phyloP scores from a whole-genome alignment of 805 yeast genomes.

The Monosporozyma unispora region DNA sequence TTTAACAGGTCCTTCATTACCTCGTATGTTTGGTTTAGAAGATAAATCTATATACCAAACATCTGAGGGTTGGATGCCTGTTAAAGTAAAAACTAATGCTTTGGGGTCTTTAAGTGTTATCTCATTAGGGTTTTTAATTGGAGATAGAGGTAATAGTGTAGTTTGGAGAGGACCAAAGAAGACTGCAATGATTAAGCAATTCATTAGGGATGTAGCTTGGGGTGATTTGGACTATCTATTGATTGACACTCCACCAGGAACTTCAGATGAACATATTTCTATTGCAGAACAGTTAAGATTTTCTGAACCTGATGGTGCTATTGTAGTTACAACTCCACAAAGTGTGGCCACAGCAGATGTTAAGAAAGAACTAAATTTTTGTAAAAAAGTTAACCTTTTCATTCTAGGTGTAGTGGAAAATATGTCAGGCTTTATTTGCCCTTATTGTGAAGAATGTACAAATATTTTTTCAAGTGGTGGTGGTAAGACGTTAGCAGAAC shows the following conservation, averaged over 20 bases:
- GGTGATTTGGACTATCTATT: constrained; percentile 64
- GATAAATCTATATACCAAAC: constrained; percentile 70
- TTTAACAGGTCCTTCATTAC: constrained; percentile 92
- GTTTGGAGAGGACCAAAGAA: constrained; percentile 99
- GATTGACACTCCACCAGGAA: constrained; percentile 98
- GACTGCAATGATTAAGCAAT: constrained; percentile 95
- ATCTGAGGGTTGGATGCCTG: constrained; percentile 88
- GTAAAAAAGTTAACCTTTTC: constrained; percentile 71
- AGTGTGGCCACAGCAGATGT: constrained; percentile 90
- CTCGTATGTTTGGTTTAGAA: constrained; percentile 93
- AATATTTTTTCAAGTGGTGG: constrained; percentile 92
- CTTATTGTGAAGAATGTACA: constrained; percentile 85
- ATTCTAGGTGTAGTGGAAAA: constrained; percentile 87
- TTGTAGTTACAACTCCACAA: constrained; percentile 95
- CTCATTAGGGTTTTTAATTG: constrained; percentile 81
- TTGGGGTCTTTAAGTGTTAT: constrained; percentile 52
- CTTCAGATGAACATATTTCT: constrained; percentile 95
- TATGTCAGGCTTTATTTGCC: constrained; percentile 96
- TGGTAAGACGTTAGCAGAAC: constrained; percentile 62
- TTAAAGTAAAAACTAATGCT: constrained; percentile 34
- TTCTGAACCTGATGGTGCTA: constrained; percentile 80
- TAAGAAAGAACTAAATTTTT: constrained; percentile 84
- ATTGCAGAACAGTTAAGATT: constrained; percentile 80
- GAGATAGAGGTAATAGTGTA: constrained; percentile 78
- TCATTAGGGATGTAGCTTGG: constrained; percentile 87